phyloP scores from a whole-genome alignment of 805 yeast genomes.

The Candida tibetensis region DNA sequence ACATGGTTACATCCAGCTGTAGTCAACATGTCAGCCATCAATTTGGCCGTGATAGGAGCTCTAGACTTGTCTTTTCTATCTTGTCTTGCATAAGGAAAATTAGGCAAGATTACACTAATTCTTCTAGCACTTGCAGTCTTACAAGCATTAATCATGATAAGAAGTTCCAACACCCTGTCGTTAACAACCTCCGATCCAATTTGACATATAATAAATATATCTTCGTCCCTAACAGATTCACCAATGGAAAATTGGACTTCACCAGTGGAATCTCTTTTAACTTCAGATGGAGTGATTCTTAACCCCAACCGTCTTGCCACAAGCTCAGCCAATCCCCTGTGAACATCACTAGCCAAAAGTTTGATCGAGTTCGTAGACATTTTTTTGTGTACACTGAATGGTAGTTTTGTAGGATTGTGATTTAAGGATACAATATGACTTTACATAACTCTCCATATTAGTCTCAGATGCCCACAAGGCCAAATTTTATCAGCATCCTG shows the following conservation, averaged over 20 bases:
- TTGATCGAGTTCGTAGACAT: slow-evolving; percentile 77
- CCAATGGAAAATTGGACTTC: slow-evolving; percentile 77
- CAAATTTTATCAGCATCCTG: too few species aligned
- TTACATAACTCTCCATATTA: too few species aligned
- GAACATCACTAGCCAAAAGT: slow-evolving; percentile 64
- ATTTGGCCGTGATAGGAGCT: slow-evolving; percentile 83
- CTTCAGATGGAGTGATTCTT: slow-evolving; percentile 57
- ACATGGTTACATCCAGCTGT: slow-evolving; percentile 87
- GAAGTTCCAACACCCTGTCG: slow-evolving; percentile 68
- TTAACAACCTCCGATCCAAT: slow-evolving; percentile 77
- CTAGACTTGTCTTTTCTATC: slow-evolving; percentile 82
- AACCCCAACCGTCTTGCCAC: slow-evolving; percentile 62
- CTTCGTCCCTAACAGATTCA: slow-evolving; percentile 83
- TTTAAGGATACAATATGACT: too few species aligned
- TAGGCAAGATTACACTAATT: slow-evolving; percentile 79
- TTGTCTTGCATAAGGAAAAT: slow-evolving; percentile 86
- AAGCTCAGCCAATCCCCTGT: slow-evolving; percentile 66
- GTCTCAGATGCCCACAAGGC: too few species aligned
- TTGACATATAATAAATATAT: slow-evolving; percentile 74
- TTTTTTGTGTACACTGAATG: background rate
- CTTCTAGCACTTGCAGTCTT: slow-evolving; percentile 80
- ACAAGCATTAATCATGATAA: slow-evolving; percentile 80
- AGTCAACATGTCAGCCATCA: slow-evolving; percentile 77
- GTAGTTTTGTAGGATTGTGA: background rate
- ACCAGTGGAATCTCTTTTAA: slow-evolving; percentile 65